Conservation (phyloP, 1,139 yeast genomes). For the Scheffersomyces lignicola region DNA sequence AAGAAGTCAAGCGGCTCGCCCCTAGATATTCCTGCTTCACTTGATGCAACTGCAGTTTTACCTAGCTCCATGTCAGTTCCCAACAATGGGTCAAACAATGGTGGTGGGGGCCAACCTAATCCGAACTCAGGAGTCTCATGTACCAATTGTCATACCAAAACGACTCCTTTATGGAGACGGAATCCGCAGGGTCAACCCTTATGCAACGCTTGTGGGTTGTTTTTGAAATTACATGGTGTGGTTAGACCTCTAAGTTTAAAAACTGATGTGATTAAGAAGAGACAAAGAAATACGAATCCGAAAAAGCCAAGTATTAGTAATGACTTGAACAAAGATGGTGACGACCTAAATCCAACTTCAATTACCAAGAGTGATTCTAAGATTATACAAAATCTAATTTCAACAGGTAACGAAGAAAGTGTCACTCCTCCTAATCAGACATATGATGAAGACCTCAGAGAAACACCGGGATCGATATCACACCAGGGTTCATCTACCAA, state of each 20-base stretch:
- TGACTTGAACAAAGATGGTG: constrained; percentile 29
- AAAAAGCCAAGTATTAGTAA: constrained; percentile 1
- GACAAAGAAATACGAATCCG: constrained; percentile 28
- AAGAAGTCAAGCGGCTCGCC: constrained; percentile 7
- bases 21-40: background rate
- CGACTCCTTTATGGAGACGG: constrained; percentile 62
- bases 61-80: constrained; percentile 5
- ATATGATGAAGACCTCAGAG: constrained; percentile 1
- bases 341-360: constrained; percentile 37
- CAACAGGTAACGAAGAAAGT: constrained; percentile 1
- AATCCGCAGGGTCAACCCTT: constrained; percentile 55
- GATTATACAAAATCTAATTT: constrained; percentile 7
- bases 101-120: background rate
- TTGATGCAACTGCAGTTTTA: background rate
- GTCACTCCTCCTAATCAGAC: constrained; percentile 4
- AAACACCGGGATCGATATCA: background rate
- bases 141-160: constrained; percentile 55
- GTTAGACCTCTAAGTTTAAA: constrained; percentile 65
- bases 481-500: no score
- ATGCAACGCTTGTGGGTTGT: constrained; percentile 63
- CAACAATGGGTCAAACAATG: background rate
- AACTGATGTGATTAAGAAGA: constrained; percentile 86
- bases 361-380: constrained; percentile 11
- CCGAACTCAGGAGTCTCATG: constrained; percentile 25
- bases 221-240: constrained; percentile 57